Evolutionary conservation across 2,329 filamentous ascomycete species (phyloP).

Genomic region (Colletotrichum somersetense): DNA sequence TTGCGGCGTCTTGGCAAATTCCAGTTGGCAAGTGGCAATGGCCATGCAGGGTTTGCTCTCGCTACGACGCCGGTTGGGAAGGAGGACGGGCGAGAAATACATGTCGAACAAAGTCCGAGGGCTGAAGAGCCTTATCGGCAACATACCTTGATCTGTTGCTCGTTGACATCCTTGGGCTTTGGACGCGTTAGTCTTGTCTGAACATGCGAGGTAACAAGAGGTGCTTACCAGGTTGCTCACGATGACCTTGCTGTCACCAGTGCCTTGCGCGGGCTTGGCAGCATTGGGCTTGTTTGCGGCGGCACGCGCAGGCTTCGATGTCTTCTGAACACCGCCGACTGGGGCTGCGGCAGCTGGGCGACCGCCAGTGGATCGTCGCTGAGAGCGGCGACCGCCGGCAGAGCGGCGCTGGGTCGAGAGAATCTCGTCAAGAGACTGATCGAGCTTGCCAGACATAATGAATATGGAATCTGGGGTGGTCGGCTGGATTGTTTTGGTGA

Average conservation of each 20-base stretch:
- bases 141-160: conserved; percentile 99
- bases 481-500: neutral
- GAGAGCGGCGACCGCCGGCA: conserved; percentile 65
- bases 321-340: conserved; percentile 89
- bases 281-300: conserved; percentile 71
- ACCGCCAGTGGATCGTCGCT: conserved; percentile 64
- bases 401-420: conserved; percentile 79
- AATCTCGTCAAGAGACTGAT: conserved; percentile 97
- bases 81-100: conserved; percentile 54
- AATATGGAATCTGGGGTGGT: conserved; percentile 37
- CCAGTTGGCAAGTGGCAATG: conserved; percentile 36
- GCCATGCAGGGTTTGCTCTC: conserved; percentile 35
- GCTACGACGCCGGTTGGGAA: conserved; percentile 48
- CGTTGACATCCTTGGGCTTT: conserved; percentile 95
- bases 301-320: conserved; percentile 71
- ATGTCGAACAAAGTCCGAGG: conserved; percentile 79
- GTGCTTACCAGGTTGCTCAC: conserved; percentile 94
- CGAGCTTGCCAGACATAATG: conserved; percentile 93
- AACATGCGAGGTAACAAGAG: neutral
- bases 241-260: conserved; percentile 93
- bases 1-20: conserved; percentile 38
- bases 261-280: conserved; percentile 70
- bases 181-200: conserved; percentile 59
- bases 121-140: conserved; percentile 82
- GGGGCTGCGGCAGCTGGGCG: conserved; percentile 74